phyloP scores from a whole-genome alignment of 1,284 basidiomycete genomes.

The Rhizoctonia solani region DNA sequence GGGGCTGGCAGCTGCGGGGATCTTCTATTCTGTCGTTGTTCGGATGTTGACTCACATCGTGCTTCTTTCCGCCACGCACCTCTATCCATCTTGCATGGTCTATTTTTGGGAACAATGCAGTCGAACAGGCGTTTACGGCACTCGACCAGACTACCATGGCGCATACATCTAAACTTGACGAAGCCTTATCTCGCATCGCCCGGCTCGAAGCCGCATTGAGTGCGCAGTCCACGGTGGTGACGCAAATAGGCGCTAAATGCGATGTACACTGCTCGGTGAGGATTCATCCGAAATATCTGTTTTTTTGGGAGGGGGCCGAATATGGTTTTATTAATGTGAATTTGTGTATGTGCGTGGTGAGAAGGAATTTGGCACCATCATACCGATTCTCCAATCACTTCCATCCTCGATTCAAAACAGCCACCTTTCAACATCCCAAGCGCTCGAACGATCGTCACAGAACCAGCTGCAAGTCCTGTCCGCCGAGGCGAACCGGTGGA shows the following conservation, averaged over 20 bases:
- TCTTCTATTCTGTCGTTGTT: too few species aligned
- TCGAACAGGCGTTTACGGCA: background rate
- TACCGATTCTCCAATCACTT: slow-evolving; percentile 5
- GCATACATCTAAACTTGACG: slow-evolving; percentile 29
- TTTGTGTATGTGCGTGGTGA: too few species aligned
- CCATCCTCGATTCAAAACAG: slow-evolving; percentile 14
- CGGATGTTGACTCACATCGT: too few species aligned
- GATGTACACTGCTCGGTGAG: background rate
- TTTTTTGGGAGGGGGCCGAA: too few species aligned
- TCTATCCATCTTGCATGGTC: too few species aligned
- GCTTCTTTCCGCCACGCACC: too few species aligned
- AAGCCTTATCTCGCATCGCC: background rate
- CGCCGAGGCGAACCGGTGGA: too few species aligned
- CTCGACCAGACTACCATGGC: background rate
- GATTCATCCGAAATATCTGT: too few species aligned
- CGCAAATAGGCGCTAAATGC: background rate
- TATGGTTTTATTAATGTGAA: too few species aligned
- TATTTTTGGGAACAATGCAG: too few species aligned
- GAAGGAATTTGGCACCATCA: too few species aligned
- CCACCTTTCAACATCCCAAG: background rate
- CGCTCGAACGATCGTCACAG: background rate
- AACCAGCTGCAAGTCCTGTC: background rate
- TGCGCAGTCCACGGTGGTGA: background rate
- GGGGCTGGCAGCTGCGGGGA: too few species aligned
- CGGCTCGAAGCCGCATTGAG: slow-evolving; percentile 8